Base-by-base conservation (phyloP, 2,329 filamentous ascomycete genomes). In the Elsinoe perseae region DNA sequence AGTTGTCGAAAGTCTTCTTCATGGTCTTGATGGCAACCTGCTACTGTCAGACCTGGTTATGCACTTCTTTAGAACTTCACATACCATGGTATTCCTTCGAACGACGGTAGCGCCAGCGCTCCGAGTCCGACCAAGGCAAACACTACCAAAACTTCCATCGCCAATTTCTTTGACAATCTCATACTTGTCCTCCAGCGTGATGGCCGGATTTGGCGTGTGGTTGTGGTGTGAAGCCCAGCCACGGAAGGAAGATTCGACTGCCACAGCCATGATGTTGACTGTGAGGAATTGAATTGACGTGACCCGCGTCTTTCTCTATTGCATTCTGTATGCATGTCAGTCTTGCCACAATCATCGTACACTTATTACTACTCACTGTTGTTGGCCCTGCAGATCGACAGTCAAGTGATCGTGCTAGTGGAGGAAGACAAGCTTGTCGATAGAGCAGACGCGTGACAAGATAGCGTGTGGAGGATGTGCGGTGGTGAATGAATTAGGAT, bases 21-120 rank as follows among this genome's bases (percentile, higher is more conserved):
- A 98, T 98, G 4, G 93, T 97, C 75, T 98, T 98, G 75, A 98
- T 96, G 42, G 93, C 93, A 66, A 98, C 87, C 93, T 97, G 61
- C 61, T 50, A 63, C 60, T 50, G 60, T 38, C 46, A 42, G 44
- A 9, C 8, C 57, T 18, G 34, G 32, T 43, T 25, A 18, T 2
- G 5, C n/a, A 28, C 20, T 21, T 46, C 21, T 56, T 34, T 32
- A 28, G 20, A 25, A 58, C 57, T 48, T 52, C 61, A 77, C 85
- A 79, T 84, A 97, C 92, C 78, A 97, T 82, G 57, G 91, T 95
- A 64, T 92, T 92, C 70, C 91, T 82, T 64, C 90, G 86, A 66
- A 92, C 92, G 62, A 95, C 82, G 69, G 84, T 87, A 64, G 91
- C 85, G 68, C 93, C 93, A 61, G 91, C 92, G 63, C 87, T 90